A percentile compares a stretch with the other conserved stretches of the same genome.
phyloP scores from a whole-genome alignment of 2,329 filamentous ascomycete species.

The Pestalotiopsis sp. region DNA sequence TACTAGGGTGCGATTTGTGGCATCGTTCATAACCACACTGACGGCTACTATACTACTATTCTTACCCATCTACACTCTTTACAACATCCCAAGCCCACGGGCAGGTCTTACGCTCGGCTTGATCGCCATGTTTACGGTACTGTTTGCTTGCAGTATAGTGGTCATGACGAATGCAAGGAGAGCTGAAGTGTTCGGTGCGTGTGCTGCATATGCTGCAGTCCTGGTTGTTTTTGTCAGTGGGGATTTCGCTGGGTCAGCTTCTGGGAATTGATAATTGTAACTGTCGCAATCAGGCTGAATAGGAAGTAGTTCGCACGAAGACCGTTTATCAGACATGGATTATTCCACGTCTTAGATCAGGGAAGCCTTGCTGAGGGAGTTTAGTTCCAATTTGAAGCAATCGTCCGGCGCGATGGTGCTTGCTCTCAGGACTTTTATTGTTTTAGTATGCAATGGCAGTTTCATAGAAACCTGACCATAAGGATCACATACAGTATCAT shows the following conservation, averaged over 20 bases:
- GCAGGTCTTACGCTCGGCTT: conserved; percentile 14
- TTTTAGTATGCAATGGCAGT: no score
- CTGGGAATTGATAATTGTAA: neutral
- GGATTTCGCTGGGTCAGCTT: neutral
- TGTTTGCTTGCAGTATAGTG: conserved; percentile 10
- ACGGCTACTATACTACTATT: conserved; percentile 8
- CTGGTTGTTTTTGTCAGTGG: conserved; percentile 15
- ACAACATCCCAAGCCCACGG: conserved; percentile 1
- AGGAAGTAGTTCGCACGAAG: no score
- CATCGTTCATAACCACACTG: neutral
- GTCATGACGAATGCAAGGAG: conserved; percentile 16
- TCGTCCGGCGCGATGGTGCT: no score
- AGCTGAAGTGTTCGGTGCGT: conserved; percentile 16
- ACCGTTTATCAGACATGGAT: no score
- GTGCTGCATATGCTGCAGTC: conserved; percentile 16
- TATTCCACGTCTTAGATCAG: no score
- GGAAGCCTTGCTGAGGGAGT: no score
- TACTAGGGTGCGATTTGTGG: neutral
- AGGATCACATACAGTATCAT: no score
- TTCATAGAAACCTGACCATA: no score
- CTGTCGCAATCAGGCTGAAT: neutral
- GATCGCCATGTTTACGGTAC: conserved; percentile 13
- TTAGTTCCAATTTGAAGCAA: no score
- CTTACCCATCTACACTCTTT: conserved; percentile 11
- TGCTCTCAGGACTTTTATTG: no score